Evolutionary conservation across 2,329 filamentous ascomycete species (phyloP), one percentile per base, ranked within the genome.

Genomic region (Exophiala mesophila): DNA sequence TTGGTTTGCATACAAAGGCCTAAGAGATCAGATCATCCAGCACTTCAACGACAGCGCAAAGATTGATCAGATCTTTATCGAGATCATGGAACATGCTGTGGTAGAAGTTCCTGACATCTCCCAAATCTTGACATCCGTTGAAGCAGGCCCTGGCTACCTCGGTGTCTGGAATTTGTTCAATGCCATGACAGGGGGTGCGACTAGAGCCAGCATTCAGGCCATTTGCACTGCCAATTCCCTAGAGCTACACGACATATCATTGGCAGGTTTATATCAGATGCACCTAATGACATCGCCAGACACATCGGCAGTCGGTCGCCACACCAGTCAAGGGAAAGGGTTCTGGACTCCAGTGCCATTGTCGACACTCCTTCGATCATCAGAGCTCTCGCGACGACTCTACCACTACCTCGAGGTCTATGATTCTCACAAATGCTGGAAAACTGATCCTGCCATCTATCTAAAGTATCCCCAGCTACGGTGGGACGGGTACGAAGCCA

Each of bases 11-110:
- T 28, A 8, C n/a, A n/a, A n/a, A 28, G 24, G n/a, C 8, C 24
- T 28, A n/a, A 28, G 24, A 28, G 24, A 28, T n/a, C 24, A 28
- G 24, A 28, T 28, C 24, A 28, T 28, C 8, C 8, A 28, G 24
- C 24, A 28, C 24, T 28, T 28, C 24, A 28, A 28, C n/a, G 24
- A 28, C 24, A 28, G 24, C n/a, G 24, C 24, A 28, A 28, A 28
- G 24, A 8, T 28, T 8, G 24, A 28, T n/a, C 24, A n/a, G 24
- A 8, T 28, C 24, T 28, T 28, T 28, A n/a, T 28, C 24, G 24
- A 28, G 8, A 28, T 28, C 24, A 28, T 28, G 24, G 24, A 28
- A n/a, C 24, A 28, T n/a, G n/a, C 24, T 8, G 24, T 28, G 8
- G 24, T 28, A 8, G 24, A 28, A 28, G 24, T 28, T 28, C 24